Percentiles rank a stretch among this genome's conserved stretches.
Conservation (phyloP, 2,329 filamentous ascomycete genomes). For the Diaporthe vaccinii region DNA sequence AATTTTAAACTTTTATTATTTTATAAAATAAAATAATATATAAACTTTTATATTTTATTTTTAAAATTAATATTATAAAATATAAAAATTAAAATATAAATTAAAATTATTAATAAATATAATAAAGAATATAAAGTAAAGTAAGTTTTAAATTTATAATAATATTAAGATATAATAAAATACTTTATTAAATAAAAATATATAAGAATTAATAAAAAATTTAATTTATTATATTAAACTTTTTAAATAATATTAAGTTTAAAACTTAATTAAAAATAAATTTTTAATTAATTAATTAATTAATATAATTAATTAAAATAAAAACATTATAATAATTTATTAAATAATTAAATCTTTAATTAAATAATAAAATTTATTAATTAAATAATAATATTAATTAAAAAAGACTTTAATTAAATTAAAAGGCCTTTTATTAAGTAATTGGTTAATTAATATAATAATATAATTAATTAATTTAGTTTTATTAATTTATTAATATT, state of each 20-base stretch:
- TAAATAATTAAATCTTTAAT: no score
- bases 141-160: neutral
- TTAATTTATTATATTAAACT: neutral
- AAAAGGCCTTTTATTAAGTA: no score
- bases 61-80: neutral
- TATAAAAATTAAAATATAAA: neutral
- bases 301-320: neutral
- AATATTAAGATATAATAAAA: neutral
- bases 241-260: neutral
- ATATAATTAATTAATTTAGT: neutral
- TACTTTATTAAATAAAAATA: constrained; percentile 20
- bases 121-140: neutral
- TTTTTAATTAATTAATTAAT: neutral
- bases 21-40: no score
- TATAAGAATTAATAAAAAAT: neutral
- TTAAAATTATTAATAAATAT: neutral
- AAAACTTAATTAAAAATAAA: neutral
- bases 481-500: no score
- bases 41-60: neutral
- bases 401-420: no score
- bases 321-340: no score
- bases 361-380: neutral
- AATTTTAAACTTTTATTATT: no score
- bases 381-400: neutral
- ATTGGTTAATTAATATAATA: no score